Evolutionary conservation across 352 stramenopile genomes (phyloP), one percentile per base, ranked within the genome.

Genomic region (Pythium aristosporum): DNA sequence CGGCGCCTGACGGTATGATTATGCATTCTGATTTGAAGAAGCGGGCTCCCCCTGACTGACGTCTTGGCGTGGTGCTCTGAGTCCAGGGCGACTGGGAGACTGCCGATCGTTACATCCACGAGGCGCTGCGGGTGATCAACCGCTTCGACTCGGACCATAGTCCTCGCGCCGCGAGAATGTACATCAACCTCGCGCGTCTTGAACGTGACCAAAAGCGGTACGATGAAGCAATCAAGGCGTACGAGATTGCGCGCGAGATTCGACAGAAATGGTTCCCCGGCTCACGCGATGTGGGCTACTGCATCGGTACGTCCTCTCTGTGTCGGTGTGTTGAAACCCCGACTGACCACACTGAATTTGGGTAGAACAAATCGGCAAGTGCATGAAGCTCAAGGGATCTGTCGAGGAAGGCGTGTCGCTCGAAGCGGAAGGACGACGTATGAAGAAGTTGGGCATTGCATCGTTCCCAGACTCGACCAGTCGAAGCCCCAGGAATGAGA

Each of bases 291-390:
- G 82, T 91, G 57, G 85, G 82, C 7, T 94, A 87, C 63, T 92
- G 82, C 34, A 76, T 90, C 48, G 81, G 83, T 89, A 76, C 39
- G 15, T 46, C 11, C 34, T 39, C 46, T 15, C 25, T 28, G 6
- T 23, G 25, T 30, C 5, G 3, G 25, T 30, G 25, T 15, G 39
- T 3, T 20, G 5, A 46, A 50, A 39, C 39, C 16, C 8, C 39
- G 39, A 1, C 12, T 46, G 15, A 46, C 39, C 34, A 10, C 15
- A 15, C 10, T 46, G 85, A 12, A 54, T 39, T 15, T 15, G 61
- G 34, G 10, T 11, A 92, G 85, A 94, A 34, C 83, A 92, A 91
- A 91, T 94, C 32, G 85, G 85, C 48, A 89, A 90, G 36, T 92
- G 82, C 28, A 73, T 89, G 59, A 69, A 71, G 2, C 65, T 85